These are phyloP conservation scores for Lasiodiplodia citricola DNA, from an alignment of 2,329 filamentous ascomycete genomes.

Conservation along the genomic window DNA sequence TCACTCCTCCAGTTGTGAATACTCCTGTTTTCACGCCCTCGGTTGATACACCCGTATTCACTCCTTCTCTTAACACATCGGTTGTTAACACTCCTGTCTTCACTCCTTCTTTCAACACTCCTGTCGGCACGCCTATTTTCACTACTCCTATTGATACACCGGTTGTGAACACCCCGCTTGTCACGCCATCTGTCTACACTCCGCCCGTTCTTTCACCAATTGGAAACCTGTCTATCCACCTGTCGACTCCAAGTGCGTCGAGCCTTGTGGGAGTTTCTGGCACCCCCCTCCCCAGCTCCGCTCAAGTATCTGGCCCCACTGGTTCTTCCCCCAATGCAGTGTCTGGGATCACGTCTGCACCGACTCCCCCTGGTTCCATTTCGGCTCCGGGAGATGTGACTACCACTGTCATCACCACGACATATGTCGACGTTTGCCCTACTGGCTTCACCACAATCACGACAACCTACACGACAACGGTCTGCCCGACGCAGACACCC, in stretches of 20 bases:
- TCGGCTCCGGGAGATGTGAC: conserved; percentile 1
- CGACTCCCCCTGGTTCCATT: not conserved
- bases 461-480: conserved; percentile 35
- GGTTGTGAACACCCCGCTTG: not conserved
- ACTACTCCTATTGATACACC: not conserved
- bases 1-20: not conserved
- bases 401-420: conserved; percentile 34
- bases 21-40: not conserved
- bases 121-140: not conserved
- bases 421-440: conserved; percentile 41
- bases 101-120: not conserved
- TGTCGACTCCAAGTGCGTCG: not conserved
- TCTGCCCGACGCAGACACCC: conserved; percentile 27
- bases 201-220: not conserved
- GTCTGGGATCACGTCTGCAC: not conserved
- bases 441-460: conserved; percentile 42
- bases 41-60: not conserved
- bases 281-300: not conserved
- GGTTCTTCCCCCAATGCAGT: not conserved
- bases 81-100: not conserved
- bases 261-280: not conserved
- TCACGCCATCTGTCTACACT: not conserved
- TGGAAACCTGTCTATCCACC: not conserved
- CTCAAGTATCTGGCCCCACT: not conserved
- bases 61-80: not conserved